Evolutionary conservation across 2,329 filamentous ascomycete genomes (phyloP).

Genomic region (Pezicula radicicola): DNA sequence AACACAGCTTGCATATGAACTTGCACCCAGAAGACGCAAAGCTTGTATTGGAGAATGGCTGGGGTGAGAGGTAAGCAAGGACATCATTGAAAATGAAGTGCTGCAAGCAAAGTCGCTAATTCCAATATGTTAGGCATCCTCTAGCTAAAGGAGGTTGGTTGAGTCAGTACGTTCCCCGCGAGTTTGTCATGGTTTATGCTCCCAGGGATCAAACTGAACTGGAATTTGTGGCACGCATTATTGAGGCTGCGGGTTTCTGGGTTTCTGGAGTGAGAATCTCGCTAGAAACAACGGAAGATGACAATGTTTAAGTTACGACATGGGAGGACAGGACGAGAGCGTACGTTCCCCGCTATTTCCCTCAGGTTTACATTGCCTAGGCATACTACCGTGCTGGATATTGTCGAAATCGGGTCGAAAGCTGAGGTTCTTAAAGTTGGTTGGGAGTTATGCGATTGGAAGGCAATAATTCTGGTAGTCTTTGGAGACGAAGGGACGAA

Average conservation of each 20-base stretch:
- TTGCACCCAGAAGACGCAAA: constrained; percentile 76
- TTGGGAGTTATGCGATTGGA: too few species aligned
- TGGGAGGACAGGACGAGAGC: neutral
- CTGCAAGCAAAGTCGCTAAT: constrained; percentile 6
- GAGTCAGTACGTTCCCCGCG: constrained; percentile 65
- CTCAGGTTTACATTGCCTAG: too few species aligned
- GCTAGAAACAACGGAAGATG: constrained; percentile 5
- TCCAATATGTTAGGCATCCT: constrained; percentile 41
- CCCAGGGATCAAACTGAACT: constrained; percentile 69
- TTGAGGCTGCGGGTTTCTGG: constrained; percentile 74
- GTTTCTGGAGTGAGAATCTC: constrained; percentile 30
- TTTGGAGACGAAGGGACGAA: too few species aligned
- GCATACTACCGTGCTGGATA: too few species aligned
- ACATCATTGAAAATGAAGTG: neutral
- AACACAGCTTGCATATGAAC: constrained; percentile 75
- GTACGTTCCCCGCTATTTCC: neutral
- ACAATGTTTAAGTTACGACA: neutral
- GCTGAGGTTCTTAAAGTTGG: too few species aligned
- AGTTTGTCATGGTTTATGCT: constrained; percentile 82
- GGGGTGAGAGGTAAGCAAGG: constrained; percentile 56
- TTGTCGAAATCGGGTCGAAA: too few species aligned
- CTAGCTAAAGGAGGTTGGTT: constrained; percentile 66
- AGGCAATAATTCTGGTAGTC: too few species aligned
- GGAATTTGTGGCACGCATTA: constrained; percentile 62
- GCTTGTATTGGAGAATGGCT: constrained; percentile 69